Base-by-base conservation (phyloP, 257 asterid species). In the Plectranthus barbatus region DNA sequence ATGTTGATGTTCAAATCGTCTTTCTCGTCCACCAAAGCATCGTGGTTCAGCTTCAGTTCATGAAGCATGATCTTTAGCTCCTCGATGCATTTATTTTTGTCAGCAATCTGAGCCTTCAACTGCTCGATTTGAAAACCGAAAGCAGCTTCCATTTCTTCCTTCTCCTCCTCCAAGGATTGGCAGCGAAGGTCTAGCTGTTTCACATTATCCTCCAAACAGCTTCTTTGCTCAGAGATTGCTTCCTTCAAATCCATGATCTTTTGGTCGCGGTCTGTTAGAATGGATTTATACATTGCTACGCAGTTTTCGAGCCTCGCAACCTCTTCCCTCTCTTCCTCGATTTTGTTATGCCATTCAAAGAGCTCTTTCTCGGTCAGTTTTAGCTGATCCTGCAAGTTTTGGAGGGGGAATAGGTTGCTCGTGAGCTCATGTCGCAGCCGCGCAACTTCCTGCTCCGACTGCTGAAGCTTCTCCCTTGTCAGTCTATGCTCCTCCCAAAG, bases 311-410 rank as follows among this genome's bases (percentile, higher is more conserved):
- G 60, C 75, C 70, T 79, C 1, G 77, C 72, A 39, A 78, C 82
- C 76, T 87, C 88, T 53, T 68, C 60, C 73, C 62, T 80, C 79
- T 84, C 86, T 56, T 49, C 76, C 54, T 84, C 82, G 46, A 79
- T 57, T 72, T 83, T 76, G 40, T 26, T 52, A 72, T 77, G 77
- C 83, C 78, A 67, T 1, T 33, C 70, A 17, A 66, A 26, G 5
- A 26, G 31, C 31, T 26, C 31, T 2, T 26, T 26, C 5, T 26
- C 3, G 3, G 31, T 5, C 31, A 26, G 60, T 44, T 76, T 74
- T 3, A 84, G 77, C 72, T 79, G 80, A 39, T 79, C 83, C 68
- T 77, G 83, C 56, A 86, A 60, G 56, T 67, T 36, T 5, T 26
- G 31, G 5, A 26, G 3, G 0, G 71, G 44, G 36, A 81, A 60